A percentile compares a stretch with the other conserved stretches of the same genome.
Evolutionary conservation across 2,329 filamentous ascomycete species (phyloP).

Genomic region (Colletotrichum coccodes): DNA sequence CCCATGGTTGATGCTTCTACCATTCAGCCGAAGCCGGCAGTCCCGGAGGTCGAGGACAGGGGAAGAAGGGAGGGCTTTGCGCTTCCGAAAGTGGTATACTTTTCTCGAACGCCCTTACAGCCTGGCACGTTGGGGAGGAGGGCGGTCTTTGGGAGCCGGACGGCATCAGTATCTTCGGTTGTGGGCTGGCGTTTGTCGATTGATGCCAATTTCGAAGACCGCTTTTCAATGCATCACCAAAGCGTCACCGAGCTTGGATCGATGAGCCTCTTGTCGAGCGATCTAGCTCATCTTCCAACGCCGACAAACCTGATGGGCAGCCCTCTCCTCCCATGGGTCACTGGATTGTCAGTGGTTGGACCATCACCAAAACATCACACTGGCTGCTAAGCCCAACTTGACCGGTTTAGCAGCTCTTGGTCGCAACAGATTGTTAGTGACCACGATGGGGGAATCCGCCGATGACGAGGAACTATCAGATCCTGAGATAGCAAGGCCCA

Average conservation of each 20-base stretch:
- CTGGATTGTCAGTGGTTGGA: neutral
- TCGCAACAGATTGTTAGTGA: neutral
- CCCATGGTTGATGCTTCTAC: neutral
- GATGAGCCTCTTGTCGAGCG: neutral
- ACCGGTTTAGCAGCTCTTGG: slow-evolving; percentile 8
- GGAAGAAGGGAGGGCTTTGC: neutral
- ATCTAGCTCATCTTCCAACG: neutral
- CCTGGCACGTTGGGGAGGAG: neutral
- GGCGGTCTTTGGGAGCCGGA: neutral
- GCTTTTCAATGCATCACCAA: slow-evolving; percentile 8
- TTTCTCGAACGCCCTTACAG: neutral
- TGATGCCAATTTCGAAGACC: neutral
- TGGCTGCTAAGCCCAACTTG: neutral
- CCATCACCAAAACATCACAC: neutral
- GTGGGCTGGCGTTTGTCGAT: neutral
- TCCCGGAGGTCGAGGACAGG: slow-evolving; percentile 1
- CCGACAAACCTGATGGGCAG: neutral
- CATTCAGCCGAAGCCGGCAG: slow-evolving; percentile 14
- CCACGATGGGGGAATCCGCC: neutral
- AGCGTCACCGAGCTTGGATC: neutral
- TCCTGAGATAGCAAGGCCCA: neutral
- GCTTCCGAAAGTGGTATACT: neutral
- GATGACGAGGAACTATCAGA: slow-evolving; percentile 2
- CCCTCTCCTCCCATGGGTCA: neutral
- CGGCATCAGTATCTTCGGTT: neutral